Conservation (phyloP, 495 filamentous ascomycete species). For the Lichina pygmaea region DNA sequence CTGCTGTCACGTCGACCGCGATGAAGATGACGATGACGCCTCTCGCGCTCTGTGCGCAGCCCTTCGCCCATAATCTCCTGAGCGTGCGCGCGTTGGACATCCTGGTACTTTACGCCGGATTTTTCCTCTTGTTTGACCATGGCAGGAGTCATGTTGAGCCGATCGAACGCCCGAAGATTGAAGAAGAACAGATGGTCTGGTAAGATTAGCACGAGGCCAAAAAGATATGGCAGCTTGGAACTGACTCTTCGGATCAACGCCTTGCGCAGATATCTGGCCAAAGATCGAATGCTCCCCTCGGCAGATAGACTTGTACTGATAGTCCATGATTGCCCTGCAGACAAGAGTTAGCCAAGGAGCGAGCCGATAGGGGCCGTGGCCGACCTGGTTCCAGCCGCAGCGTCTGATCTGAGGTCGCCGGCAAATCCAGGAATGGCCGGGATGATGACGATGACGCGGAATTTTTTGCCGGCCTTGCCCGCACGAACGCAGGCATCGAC, state of each 20-base stretch:
- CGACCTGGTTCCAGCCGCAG: constrained; percentile 49
- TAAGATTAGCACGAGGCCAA: neutral
- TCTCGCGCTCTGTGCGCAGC: constrained; percentile 2
- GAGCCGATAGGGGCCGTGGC: neutral
- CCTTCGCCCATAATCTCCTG: constrained; percentile 61
- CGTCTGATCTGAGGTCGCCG: constrained; percentile 60
- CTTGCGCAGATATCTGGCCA: constrained; percentile 45
- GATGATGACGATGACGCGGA: constrained; percentile 70
- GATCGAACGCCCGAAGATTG: constrained; percentile 73
- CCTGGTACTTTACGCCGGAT: constrained; percentile 57
- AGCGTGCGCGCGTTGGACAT: constrained; percentile 63
- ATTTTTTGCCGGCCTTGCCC: constrained; percentile 63
- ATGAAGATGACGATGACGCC: neutral
- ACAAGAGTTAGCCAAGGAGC: neutral
- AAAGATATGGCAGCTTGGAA: neutral
- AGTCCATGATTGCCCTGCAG: constrained; percentile 70
- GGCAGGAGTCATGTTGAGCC: constrained; percentile 51
- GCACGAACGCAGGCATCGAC: constrained; percentile 72
- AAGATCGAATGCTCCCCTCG: constrained; percentile 80
- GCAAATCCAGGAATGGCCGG: constrained; percentile 85
- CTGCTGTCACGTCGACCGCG: constrained; percentile 10
- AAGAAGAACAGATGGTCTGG: constrained; percentile 64
- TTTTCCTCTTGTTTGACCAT: constrained; percentile 44
- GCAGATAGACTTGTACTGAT: constrained; percentile 88
- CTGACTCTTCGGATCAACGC: constrained; percentile 36